Percentiles rank a stretch among this genome's conserved stretches.
phyloP scores from a whole-genome alignment of 2,329 filamentous ascomycete genomes.

The Camillea tinctor region DNA sequence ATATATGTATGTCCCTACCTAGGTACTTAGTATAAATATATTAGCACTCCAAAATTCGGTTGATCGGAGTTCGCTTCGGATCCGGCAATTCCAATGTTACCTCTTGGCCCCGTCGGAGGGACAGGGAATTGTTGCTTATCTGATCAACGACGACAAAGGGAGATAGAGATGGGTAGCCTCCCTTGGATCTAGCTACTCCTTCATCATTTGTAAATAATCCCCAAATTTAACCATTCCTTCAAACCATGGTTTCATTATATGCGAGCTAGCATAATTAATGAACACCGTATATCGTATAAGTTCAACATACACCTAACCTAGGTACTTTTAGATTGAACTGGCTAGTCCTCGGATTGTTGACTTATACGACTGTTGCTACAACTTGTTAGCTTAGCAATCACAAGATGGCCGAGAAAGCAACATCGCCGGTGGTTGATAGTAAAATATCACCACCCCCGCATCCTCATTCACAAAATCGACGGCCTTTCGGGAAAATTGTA shows the following conservation, averaged over 20 bases:
- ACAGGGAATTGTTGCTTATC: too few relatives aligned
- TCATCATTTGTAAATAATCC: constrained; percentile 12
- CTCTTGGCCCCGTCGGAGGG: too few relatives aligned
- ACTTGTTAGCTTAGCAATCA: neutral
- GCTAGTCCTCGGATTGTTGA: neutral
- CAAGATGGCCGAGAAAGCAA: neutral
- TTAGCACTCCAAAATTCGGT: too few relatives aligned
- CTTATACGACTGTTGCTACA: neutral
- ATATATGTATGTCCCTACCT: too few relatives aligned
- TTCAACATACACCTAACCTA: too few relatives aligned
- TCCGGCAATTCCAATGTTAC: too few relatives aligned
- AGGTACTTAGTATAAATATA: neutral
- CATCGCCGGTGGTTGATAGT: neutral
- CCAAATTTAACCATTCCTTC: neutral
- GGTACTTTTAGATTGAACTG: too few relatives aligned
- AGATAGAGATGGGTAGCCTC: too few relatives aligned
- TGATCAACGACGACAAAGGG: too few relatives aligned
- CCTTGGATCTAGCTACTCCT: too few relatives aligned
- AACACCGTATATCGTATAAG: too few relatives aligned
- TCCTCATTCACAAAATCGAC: neutral
- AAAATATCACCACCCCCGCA: neutral
- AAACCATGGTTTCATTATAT: constrained; percentile 24
- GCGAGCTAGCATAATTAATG: too few relatives aligned
- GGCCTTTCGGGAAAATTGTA: neutral
- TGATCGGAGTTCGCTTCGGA: neutral